Base-by-base conservation (phyloP, 2,329 filamentous ascomycete species). In the Colletotrichum tabaci region DNA sequence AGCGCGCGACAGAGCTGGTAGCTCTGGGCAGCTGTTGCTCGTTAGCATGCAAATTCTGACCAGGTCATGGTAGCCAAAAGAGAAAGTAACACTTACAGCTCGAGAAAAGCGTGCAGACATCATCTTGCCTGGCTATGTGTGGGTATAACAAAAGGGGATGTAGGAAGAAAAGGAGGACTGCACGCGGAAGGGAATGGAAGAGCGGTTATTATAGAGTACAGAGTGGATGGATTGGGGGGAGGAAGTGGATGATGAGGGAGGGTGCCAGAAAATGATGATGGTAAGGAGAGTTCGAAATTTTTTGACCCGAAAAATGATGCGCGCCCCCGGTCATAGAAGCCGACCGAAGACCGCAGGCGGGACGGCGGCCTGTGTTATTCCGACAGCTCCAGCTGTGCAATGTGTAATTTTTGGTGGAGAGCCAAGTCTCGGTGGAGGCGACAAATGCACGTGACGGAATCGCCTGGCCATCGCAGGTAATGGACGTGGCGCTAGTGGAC, bases 11-110 rank as follows among this genome's bases (percentile, higher is more conserved):
- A 82, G 90, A 85, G 79, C 92, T 87, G 76, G 89, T 86, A 82
- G 93, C 91, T 88, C 94, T 91, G 81, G 94, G 94, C 84, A 97
- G 90, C 93, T 95, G 76, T 81, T 57, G 23, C 62, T 73, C 65
- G 67, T 80, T 74, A 80, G 78, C 65, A 68, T 67, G 50, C 53
- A 61, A 61, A 61, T 23, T 67, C 18, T 63, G 66, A 60, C 71
- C 42, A 63, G 62, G 58, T 65, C 71, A 63, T 66, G 60, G 61
- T 50, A 69, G 61, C 58, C 38, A 15, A 40, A 35, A 38, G 9
- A 38, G 8, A 10, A 10, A 38, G 21, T 3, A 38, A 10, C 2
- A 68, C 92, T 87, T 90, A 94, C 92, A 89, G 91, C 91, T 88
- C 92, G 90, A 79, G 90, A 89, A 79, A 94, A 85, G 83, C 91